Percentiles rank a stretch among this genome's conserved stretches.
Evolutionary conservation across 2,329 filamentous ascomycete genomes (phyloP).

Genomic region (Ophiostoma sp.): DNA sequence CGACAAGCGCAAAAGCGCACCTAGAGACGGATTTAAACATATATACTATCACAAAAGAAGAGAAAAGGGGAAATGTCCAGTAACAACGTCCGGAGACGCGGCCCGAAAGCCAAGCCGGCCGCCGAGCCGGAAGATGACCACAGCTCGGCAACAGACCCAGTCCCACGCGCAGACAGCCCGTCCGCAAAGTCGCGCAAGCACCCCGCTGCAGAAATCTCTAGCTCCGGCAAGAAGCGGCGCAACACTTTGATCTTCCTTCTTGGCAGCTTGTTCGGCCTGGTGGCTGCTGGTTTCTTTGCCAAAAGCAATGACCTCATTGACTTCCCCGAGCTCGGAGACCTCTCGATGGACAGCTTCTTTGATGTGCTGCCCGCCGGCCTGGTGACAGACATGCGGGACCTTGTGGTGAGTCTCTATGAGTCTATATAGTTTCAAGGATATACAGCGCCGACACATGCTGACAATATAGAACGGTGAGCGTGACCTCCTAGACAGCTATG

Average conservation of each 20-base stretch:
- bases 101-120: conserved; percentile 8
- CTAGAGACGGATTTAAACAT: background rate
- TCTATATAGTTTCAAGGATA: too few relatives aligned
- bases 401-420: conserved; percentile 56
- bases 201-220: background rate
- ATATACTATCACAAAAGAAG: background rate
- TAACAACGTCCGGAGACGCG: conserved; percentile 18
- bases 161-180: background rate
- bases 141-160: background rate
- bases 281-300: conserved; percentile 86
- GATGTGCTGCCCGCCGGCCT: conserved; percentile 85
- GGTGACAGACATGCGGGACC: conserved; percentile 76
- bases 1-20: background rate
- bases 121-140: background rate
- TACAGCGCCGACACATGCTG: background rate
- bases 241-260: conserved; percentile 79
- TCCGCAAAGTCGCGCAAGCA: conserved; percentile 11
- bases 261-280: conserved; percentile 82
- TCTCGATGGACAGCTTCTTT: conserved; percentile 78
- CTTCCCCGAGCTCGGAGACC: conserved; percentile 62
- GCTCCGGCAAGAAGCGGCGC: conserved; percentile 57
- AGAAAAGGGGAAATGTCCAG: conserved; percentile 4
- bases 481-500: conserved; percentile 76
- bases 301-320: conserved; percentile 85
- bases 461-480: conserved; percentile 69